phyloP scores from a whole-genome alignment of 2,329 filamentous ascomycete genomes.

The Chlorencoelia australis region DNA sequence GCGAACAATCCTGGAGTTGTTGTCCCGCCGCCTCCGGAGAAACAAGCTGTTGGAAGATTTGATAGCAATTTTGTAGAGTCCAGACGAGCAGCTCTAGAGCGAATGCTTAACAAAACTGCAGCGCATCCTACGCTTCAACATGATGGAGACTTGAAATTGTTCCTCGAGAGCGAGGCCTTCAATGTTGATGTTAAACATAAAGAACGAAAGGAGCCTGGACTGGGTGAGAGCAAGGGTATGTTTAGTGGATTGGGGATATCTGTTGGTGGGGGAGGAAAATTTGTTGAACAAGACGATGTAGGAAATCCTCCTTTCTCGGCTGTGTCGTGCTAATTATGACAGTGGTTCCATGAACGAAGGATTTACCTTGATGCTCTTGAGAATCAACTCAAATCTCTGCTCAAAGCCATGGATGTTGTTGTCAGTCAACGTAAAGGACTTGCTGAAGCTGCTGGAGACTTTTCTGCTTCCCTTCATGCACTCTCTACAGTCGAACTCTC shows the following conservation, averaged over 20 bases:
- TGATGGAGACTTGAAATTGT: slow-evolving; percentile 88
- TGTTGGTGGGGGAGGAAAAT: slow-evolving; percentile 72
- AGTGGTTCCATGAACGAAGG: slow-evolving; percentile 97
- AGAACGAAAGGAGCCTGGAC: slow-evolving; percentile 76
- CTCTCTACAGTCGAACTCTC: slow-evolving; percentile 89
- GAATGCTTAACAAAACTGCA: slow-evolving; percentile 96
- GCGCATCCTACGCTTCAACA: slow-evolving; percentile 84
- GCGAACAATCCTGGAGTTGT: slow-evolving; percentile 92
- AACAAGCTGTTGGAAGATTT: slow-evolving; percentile 93
- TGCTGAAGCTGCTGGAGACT: slow-evolving; percentile 86
- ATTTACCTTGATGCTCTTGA: slow-evolving; percentile 92
- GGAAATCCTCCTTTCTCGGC: slow-evolving; percentile 27
- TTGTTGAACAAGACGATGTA: slow-evolving; percentile 94
- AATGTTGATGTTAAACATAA: slow-evolving; percentile 97
- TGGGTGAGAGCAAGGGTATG: slow-evolving; percentile 87
- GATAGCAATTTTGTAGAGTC: slow-evolving; percentile 96
- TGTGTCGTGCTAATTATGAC: slow-evolving; percentile 16
- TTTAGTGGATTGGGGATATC: slow-evolving; percentile 75
- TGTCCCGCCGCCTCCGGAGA: slow-evolving; percentile 91
- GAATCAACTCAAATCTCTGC: slow-evolving; percentile 76
- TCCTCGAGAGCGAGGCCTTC: slow-evolving; percentile 92
- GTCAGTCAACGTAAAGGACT: slow-evolving; percentile 86
- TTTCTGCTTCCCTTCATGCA: slow-evolving; percentile 85
- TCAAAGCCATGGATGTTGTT: slow-evolving; percentile 92
- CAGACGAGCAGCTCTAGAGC: slow-evolving; percentile 79